These are phyloP conservation scores for Talaromyces sp. DNA, from an alignment of 2,329 filamentous ascomycete species.

Conservation along the genomic window DNA sequence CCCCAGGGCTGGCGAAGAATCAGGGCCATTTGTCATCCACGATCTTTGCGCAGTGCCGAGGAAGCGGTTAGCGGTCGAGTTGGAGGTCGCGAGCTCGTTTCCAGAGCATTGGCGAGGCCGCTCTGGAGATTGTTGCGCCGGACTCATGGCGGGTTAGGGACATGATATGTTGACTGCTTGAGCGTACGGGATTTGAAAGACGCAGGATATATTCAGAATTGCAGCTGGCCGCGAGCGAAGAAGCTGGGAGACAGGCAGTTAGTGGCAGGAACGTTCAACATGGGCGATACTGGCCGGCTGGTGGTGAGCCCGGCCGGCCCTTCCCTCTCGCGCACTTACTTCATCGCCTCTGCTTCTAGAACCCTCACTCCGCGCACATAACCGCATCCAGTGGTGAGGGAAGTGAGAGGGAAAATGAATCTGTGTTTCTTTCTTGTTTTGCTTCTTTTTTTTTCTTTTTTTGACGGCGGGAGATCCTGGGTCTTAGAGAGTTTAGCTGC, in stretches of 20 bases:
- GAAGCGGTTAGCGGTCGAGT: conserved; percentile 36
- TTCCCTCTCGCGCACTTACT: background rate
- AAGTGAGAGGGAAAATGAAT: background rate
- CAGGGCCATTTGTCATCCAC: conserved; percentile 26
- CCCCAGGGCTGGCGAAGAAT: background rate
- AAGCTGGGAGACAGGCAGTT: background rate
- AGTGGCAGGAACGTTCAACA: background rate
- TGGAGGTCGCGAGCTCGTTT: conserved; percentile 23
- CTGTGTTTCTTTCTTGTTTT: too few species aligned
- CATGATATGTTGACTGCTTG: conserved; percentile 7
- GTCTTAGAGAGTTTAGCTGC: background rate
- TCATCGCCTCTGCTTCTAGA: background rate
- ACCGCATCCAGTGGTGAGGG: background rate
- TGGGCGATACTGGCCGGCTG: background rate
- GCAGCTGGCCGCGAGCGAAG: background rate
- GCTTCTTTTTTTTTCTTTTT: background rate
- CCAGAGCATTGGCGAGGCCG: conserved; percentile 12
- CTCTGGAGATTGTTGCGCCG: conserved; percentile 9
- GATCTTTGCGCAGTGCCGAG: conserved; percentile 31
- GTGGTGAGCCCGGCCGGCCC: conserved; percentile 1
- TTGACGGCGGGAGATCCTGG: background rate
- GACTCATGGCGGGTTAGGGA: conserved; percentile 9
- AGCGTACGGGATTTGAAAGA: background rate
- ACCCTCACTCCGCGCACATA: background rate
- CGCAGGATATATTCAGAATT: background rate